A percentile compares a stretch with the other conserved stretches of the same genome.
Evolutionary conservation across 257 asterid species (phyloP).

Genomic region (Gentiana dahurica): DNA sequence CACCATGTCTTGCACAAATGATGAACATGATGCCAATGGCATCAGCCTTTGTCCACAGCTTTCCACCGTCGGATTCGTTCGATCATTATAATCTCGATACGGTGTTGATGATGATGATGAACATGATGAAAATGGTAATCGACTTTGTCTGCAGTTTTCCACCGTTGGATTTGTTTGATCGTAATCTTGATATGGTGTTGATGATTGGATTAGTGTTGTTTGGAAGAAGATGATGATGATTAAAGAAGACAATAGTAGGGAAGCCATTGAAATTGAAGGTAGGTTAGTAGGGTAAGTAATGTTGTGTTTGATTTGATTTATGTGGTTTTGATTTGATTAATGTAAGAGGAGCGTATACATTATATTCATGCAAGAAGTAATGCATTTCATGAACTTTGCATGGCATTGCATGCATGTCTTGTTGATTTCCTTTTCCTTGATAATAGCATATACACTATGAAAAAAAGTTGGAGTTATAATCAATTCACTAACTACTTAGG

Average conservation of each 20-base stretch:
- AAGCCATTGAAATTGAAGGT: slow-evolving; percentile 2
- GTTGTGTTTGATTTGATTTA: no score
- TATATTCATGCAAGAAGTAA: neutral
- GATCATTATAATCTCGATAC: slow-evolving; percentile 3
- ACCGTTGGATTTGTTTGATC: slow-evolving; percentile 4
- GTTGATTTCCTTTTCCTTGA: no score
- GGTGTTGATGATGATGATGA: slow-evolving; percentile 35
- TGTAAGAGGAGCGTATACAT: slow-evolving; percentile 2
- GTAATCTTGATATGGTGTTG: no score
- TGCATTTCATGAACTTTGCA: no score
- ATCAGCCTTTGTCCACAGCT: slow-evolving; percentile 41
- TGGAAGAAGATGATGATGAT: slow-evolving; percentile 7
- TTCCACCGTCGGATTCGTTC: slow-evolving; percentile 13
- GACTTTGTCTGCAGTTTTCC: slow-evolving; percentile 31
- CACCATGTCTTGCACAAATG: slow-evolving; percentile 47
- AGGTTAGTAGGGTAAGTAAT: neutral
- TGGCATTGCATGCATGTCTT: no score
- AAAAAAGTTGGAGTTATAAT: no score
- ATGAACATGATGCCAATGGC: slow-evolving; percentile 39
- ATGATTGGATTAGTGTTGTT: neutral
- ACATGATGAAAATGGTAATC: slow-evolving; percentile 41
- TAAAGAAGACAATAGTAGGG: slow-evolving; percentile 4
- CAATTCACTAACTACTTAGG: no score
- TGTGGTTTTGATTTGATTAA: neutral
- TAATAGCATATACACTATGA: no score